These are phyloP conservation scores for Paramecium sexaurelia DNA, from an alignment of 73 alveolate species.

Conservation along the genomic window DNA sequence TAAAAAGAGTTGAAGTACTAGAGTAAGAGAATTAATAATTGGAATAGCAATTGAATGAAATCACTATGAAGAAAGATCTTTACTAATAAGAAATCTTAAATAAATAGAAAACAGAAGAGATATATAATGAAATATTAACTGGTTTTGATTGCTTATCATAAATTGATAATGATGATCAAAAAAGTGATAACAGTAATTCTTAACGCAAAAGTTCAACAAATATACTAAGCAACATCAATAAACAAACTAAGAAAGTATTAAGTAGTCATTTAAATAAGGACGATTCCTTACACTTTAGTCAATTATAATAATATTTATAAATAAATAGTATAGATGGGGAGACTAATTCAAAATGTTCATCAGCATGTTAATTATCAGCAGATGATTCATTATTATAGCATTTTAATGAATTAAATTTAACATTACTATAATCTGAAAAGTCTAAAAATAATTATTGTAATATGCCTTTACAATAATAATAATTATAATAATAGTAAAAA, in stretches of 20 bases:
- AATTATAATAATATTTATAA: neutral
- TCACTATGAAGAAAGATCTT: neutral
- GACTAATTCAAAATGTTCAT: neutral
- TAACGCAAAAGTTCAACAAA: neutral
- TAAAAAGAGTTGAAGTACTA: neutral
- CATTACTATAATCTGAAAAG: neutral
- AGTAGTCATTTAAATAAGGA: constrained; percentile 12
- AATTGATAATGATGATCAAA: neutral
- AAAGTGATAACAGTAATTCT: neutral
- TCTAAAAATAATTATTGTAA: neutral
- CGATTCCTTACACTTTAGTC: constrained; percentile 31
- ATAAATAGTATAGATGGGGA: constrained; percentile 16
- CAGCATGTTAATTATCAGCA: constrained; percentile 33
- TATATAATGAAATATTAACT: neutral
- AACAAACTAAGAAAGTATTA: neutral
- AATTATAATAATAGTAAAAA: neutral
- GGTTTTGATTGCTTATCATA: constrained; percentile 1
- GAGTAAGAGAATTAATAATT: neutral
- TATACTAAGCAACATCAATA: neutral
- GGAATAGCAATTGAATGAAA: neutral
- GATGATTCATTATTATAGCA: constrained; percentile 50
- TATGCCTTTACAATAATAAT: constrained; percentile 10
- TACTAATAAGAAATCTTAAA: neutral
- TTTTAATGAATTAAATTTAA: constrained; percentile 34
- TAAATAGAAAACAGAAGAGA: constrained; percentile 29